Percentiles rank a stretch among this genome's conserved stretches.
These are phyloP conservation scores for Skeletonema tropicum DNA, from an alignment of 108 stramenopile species.

Conservation along the genomic window DNA sequence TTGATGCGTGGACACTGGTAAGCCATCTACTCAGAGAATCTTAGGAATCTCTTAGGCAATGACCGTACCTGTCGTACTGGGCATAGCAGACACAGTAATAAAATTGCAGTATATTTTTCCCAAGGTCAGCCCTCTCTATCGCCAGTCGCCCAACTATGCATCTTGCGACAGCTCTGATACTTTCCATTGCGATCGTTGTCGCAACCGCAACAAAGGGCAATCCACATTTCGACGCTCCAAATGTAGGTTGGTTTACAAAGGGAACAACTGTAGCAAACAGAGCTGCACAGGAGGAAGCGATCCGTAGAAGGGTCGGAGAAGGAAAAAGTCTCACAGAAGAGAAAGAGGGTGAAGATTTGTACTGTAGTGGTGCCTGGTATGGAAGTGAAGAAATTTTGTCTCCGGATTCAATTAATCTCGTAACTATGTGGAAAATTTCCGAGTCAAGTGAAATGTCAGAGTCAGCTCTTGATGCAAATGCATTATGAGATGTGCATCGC, in stretches of 20 bases:
- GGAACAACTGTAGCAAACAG: conserved; percentile 58
- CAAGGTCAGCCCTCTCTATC: no score
- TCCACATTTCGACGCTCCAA: conserved; percentile 46
- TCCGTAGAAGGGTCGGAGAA: conserved; percentile 38
- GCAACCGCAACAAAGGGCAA: conserved; percentile 40
- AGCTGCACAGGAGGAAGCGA: conserved; percentile 40
- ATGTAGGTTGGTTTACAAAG: conserved; percentile 51
- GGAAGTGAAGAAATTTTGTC: conserved; percentile 4
- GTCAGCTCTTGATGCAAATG: conserved; percentile 4
- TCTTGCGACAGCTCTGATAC: conserved; percentile 6
- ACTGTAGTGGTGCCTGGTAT: conserved; percentile 14
- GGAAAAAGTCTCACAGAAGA: conserved; percentile 41
- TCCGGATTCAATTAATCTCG: background rate
- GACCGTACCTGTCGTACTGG: no score
- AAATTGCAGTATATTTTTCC: no score
- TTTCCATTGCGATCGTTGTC: conserved; percentile 6
- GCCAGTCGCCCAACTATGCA: conserved; percentile 2
- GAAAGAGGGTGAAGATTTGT: conserved; percentile 5
- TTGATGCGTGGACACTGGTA: no score
- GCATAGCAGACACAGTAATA: no score
- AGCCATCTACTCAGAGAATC: no score
- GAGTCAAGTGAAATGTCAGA: background rate
- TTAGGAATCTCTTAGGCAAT: no score
- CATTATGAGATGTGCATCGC: conserved; percentile 10
- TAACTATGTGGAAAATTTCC: conserved; percentile 3